phyloP scores from a whole-genome alignment of 2,329 filamentous ascomycete species.

The Hypoxylon sp. region DNA sequence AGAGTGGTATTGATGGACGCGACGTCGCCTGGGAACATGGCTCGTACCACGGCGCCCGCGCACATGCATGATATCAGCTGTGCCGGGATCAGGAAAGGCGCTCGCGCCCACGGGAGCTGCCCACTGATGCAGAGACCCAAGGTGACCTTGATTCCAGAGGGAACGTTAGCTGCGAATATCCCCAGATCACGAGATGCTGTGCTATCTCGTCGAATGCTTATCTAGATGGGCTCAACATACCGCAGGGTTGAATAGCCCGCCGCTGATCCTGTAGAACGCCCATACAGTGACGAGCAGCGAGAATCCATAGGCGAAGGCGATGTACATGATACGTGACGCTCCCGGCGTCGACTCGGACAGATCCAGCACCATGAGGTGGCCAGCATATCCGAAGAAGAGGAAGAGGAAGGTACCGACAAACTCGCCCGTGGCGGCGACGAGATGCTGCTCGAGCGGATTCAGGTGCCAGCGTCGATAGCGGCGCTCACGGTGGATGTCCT shows the following conservation, averaged over 20 bases:
- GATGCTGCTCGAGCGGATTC: conserved; percentile 40
- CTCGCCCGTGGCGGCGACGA: conserved; percentile 51
- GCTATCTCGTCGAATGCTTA: background rate
- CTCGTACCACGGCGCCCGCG: conserved; percentile 62
- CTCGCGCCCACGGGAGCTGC: conserved; percentile 56
- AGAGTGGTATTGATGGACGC: conserved; percentile 36
- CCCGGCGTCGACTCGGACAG: conserved; percentile 27
- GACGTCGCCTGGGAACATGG: conserved; percentile 60
- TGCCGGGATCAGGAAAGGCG: conserved; percentile 55
- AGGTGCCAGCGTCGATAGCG: conserved; percentile 17
- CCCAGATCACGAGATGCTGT: background rate
- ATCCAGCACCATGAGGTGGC: conserved; percentile 43
- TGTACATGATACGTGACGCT: conserved; percentile 48
- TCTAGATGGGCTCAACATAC: conserved; percentile 38
- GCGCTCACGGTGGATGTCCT: background rate
- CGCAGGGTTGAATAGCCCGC: conserved; percentile 52
- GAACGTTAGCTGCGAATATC: background rate
- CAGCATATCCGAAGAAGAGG: conserved; percentile 52
- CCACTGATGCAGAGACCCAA: conserved; percentile 61
- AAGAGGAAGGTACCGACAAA: conserved; percentile 55
- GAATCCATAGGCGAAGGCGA: conserved; percentile 53
- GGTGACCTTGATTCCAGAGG: conserved; percentile 49
- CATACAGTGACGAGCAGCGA: conserved; percentile 57
- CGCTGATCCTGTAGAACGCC: conserved; percentile 58
- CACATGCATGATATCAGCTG: conserved; percentile 63